Conservation (phyloP, 306 rosid species). For the Amphicarpaea edgeworthii region DNA sequence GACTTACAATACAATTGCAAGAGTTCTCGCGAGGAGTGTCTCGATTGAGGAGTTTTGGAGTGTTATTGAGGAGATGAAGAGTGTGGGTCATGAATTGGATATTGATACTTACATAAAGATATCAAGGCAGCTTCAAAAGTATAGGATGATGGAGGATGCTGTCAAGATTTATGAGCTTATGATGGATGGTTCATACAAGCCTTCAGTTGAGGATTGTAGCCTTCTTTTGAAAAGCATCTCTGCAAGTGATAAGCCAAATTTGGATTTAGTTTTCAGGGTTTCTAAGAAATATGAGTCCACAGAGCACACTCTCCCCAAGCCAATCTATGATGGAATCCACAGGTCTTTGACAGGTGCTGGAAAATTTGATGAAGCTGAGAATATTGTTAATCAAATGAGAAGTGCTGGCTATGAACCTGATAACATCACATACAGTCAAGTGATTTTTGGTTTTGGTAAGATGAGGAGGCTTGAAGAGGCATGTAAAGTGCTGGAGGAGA, state of each 20-base stretch:
- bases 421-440: constrained; percentile 81
- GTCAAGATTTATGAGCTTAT: constrained; percentile 87
- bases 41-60: constrained; percentile 76
- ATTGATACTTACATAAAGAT: constrained; percentile 80
- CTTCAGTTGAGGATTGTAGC: constrained; percentile 63
- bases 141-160: constrained; percentile 74
- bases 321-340: constrained; percentile 82
- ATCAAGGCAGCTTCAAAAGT: constrained; percentile 69
- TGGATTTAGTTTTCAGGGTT: constrained; percentile 68
- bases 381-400: constrained; percentile 62
- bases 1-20: constrained; percentile 74
- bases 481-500: constrained; percentile 68
- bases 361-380: constrained; percentile 75
- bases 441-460: constrained; percentile 84
- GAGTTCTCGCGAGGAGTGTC: constrained; percentile 65
- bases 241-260: constrained; percentile 55
- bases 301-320: constrained; percentile 66
- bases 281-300: constrained; percentile 68
- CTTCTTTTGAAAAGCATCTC: constrained; percentile 62
- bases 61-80: constrained; percentile 72
- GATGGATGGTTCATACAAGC: constrained; percentile 88
- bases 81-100: constrained; percentile 66
- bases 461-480: constrained; percentile 76
- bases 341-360: constrained; percentile 73
- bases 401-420: constrained; percentile 82